Evolutionary conservation across 176 grass and related monocot species (phyloP), one percentile per base, ranked within the genome.

Genomic region (Poa annua): DNA sequence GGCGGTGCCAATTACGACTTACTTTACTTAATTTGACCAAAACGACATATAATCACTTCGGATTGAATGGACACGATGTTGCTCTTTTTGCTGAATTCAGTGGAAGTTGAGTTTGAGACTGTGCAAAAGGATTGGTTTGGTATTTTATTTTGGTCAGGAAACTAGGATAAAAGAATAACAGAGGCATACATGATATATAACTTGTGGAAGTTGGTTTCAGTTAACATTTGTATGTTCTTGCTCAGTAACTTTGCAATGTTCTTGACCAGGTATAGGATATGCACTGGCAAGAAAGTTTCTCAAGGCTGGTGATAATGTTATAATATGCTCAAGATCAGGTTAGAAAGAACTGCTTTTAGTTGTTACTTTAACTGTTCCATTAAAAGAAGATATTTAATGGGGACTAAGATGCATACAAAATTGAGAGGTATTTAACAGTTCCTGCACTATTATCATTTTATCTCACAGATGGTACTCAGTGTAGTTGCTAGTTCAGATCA

Each of bases 291-390:
- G 78, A 67, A 89, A 93, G 65, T 98, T 95, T 83, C 76, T 98
- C 11, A 92, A 88, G 87, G 86, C 89, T 55, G 92, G 96, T 77
- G 92, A 98, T 34, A 93, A 95, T 78, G 92, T 98, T 76, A 51
- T 98, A 86, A 89, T 98, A 73, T 95, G 92, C 82, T 98, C 96
- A 79, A 94, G 92, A 89, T 91, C 90, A 88, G 92, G 92, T 95
- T 75, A 56, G 35, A 78, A 69, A 76, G 42, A 20, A 14, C 3
- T 83, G 44, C 5, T 76, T 84, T 81, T 38, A 66, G 9, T 63
- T 41, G 1, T 48, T 55, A 29, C 11, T 76, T 41, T 26, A 39
- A 82, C 5, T 52, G 20, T 32, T 16, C 13, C 81, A 35, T 34
- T 7, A 41, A 4, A 21, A 9, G 32, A 13, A 2, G 9, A 3